These are phyloP conservation scores for Pouteria campechiana DNA, from an alignment of 179 eudicot species.

Conservation along the genomic window DNA sequence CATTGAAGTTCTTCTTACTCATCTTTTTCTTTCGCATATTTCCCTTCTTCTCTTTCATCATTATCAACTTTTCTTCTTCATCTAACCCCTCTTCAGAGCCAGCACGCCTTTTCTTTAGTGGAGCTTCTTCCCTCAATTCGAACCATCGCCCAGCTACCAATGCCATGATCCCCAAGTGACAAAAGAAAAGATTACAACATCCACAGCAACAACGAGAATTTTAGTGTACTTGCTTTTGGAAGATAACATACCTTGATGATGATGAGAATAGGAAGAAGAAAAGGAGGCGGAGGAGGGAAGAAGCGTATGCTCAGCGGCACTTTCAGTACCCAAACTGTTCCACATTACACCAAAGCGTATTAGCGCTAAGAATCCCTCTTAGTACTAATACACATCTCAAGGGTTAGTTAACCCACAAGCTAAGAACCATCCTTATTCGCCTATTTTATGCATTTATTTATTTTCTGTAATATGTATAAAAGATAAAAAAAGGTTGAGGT, in stretches of 20 bases:
- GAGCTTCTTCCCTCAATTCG: conserved; percentile 17
- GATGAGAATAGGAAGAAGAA: not conserved
- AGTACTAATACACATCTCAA: no score
- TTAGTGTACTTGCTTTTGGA: not conserved
- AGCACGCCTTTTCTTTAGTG: conserved; percentile 24
- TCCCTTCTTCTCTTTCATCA: not conserved
- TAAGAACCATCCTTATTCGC: no score
- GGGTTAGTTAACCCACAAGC: no score
- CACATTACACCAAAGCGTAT: no score
- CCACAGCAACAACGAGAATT: no score
- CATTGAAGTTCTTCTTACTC: not conserved
- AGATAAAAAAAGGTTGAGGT: conserved; percentile 11
- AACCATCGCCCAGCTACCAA: conserved; percentile 9
- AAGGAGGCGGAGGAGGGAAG: no score
- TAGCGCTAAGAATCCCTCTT: no score
- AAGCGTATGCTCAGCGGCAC: conserved; percentile 1
- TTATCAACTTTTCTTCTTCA: no score
- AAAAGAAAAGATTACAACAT: no score
- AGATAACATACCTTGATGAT: not conserved
- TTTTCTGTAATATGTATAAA: not conserved
- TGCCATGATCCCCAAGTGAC: no score
- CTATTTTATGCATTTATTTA: not conserved
- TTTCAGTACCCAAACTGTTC: not conserved
- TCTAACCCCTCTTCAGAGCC: not conserved
- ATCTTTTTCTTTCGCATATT: not conserved